These are phyloP conservation scores for Trichoderma virens DNA, from an alignment of 495 filamentous ascomycete species.

Conservation along the genomic window DNA sequence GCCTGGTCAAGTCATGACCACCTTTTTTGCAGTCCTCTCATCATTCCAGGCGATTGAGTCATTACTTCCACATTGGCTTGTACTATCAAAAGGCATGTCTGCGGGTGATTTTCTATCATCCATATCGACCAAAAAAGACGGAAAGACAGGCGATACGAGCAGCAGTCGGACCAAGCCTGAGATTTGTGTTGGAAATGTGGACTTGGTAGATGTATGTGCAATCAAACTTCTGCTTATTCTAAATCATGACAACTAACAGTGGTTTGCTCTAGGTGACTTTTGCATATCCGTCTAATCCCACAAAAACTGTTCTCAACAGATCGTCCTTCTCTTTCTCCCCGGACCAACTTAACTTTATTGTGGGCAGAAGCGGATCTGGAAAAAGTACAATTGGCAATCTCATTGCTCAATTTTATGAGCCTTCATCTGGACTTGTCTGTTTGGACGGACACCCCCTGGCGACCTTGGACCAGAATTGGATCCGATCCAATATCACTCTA, in stretches of 20 bases:
- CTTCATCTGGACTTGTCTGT: slow-evolving; percentile 54
- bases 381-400: slow-evolving; percentile 87
- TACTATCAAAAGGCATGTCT: slow-evolving; percentile 71
- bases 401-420: slow-evolving; percentile 67
- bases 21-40: slow-evolving; percentile 74
- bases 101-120: slow-evolving; percentile 48
- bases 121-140: slow-evolving; percentile 18
- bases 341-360: slow-evolving; percentile 69
- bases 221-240: background rate
- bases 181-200: slow-evolving; percentile 56
- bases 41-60: slow-evolving; percentile 66
- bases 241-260: slow-evolving; percentile 12
- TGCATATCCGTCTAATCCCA: slow-evolving; percentile 69
- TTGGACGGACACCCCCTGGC: slow-evolving; percentile 62
- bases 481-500: slow-evolving; percentile 70
- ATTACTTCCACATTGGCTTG: slow-evolving; percentile 65
- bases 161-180: slow-evolving; percentile 22
- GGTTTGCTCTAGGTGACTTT: slow-evolving; percentile 61
- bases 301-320: slow-evolving; percentile 49
- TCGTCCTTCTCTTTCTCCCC: slow-evolving; percentile 60
- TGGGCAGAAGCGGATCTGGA: slow-evolving; percentile 84
- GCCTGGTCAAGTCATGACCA: slow-evolving; percentile 68
- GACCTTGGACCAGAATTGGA: slow-evolving; percentile 59
- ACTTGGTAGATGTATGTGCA: slow-evolving; percentile 57
- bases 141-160: slow-evolving; percentile 14